A percentile compares a stretch with the other conserved stretches of the same genome.
These are phyloP conservation scores for Rhizopogon vinicolor DNA, from an alignment of 768 basidiomycete species.

Conservation along the genomic window DNA sequence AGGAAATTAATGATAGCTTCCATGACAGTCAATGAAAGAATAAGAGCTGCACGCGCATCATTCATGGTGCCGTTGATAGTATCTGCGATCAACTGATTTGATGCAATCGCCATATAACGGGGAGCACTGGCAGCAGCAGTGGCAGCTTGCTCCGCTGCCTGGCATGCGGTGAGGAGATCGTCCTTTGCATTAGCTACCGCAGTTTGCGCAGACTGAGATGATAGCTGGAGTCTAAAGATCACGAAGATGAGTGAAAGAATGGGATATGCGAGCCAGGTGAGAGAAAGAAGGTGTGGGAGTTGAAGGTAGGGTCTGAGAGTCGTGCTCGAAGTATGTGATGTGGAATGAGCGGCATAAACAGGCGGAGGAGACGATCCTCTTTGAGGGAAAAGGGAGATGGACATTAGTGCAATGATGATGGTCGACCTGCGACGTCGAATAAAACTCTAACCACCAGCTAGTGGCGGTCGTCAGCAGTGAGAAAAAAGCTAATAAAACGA, in stretches of 20 bases:
- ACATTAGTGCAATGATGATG: slow-evolving; percentile 21
- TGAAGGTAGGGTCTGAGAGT: slow-evolving; percentile 78
- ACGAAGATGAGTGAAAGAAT: slow-evolving; percentile 86
- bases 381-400: slow-evolving; percentile 20
- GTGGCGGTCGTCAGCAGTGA: slow-evolving; percentile 8
- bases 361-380: slow-evolving; percentile 43
- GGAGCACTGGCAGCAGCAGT: slow-evolving; percentile 83
- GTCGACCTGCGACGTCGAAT: slow-evolving; percentile 35
- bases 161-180: slow-evolving; percentile 78
- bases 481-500: slow-evolving; percentile 2
- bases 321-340: slow-evolving; percentile 19
- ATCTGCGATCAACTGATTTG: slow-evolving; percentile 74
- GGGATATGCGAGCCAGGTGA: slow-evolving; percentile 89
- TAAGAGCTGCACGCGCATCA: slow-evolving; percentile 68
- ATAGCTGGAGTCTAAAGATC: slow-evolving; percentile 76
- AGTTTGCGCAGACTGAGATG: slow-evolving; percentile 63
- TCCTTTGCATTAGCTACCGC: slow-evolving; percentile 66
- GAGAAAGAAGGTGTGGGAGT: slow-evolving; percentile 77
- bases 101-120: slow-evolving; percentile 79
- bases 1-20: slow-evolving; percentile 90
- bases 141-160: slow-evolving; percentile 79
- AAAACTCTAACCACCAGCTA: neutral
- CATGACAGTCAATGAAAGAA: slow-evolving; percentile 76
- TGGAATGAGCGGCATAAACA: slow-evolving; percentile 50
- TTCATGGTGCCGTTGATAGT: slow-evolving; percentile 77